Conservation (phyloP, 805 yeast genomes). For the Candida alai region DNA sequence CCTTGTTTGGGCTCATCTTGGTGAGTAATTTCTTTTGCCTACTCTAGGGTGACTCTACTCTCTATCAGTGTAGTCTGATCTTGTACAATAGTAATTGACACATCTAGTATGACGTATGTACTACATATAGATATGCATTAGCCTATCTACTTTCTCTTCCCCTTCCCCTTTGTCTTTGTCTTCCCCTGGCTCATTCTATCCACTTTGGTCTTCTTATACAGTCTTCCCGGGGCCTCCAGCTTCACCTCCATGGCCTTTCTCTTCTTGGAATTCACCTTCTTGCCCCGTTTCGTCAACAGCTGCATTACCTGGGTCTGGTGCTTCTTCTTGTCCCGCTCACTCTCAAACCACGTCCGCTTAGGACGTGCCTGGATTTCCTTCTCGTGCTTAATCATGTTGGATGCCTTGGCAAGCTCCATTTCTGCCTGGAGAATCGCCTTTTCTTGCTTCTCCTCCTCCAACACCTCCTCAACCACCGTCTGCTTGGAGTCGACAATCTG, state of each 20-base stretch:
- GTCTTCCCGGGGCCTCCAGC: conserved; percentile 49
- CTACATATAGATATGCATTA: not conserved
- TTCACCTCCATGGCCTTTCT: conserved; percentile 64
- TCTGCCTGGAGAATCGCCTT: conserved; percentile 87
- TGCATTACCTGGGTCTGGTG: conserved; percentile 33
- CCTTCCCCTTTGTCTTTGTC: conserved; percentile 9
- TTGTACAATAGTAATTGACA: too few relatives aligned
- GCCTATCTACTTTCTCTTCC: conserved; percentile 2
- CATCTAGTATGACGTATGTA: too few relatives aligned
- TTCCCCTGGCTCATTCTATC: conserved; percentile 51
- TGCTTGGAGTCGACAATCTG: conserved; percentile 56
- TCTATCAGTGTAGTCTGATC: too few relatives aligned
- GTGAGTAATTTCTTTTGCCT: too few relatives aligned
- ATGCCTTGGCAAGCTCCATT: conserved; percentile 83
- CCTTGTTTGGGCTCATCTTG: too few relatives aligned
- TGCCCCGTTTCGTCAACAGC: conserved; percentile 46
- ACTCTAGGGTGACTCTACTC: too few relatives aligned
- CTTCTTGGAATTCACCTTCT: conserved; percentile 61
- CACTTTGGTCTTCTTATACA: conserved; percentile 74
- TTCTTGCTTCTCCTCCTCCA: conserved; percentile 83
- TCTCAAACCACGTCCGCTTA: conserved; percentile 94
- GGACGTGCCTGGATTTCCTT: conserved; percentile 87
- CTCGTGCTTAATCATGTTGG: conserved; percentile 73
- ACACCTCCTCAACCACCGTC: conserved; percentile 65
- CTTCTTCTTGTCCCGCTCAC: conserved; percentile 42